Base-by-base conservation (phyloP, 2,329 filamentous ascomycete species). In the Trichophyton verrucosum region DNA sequence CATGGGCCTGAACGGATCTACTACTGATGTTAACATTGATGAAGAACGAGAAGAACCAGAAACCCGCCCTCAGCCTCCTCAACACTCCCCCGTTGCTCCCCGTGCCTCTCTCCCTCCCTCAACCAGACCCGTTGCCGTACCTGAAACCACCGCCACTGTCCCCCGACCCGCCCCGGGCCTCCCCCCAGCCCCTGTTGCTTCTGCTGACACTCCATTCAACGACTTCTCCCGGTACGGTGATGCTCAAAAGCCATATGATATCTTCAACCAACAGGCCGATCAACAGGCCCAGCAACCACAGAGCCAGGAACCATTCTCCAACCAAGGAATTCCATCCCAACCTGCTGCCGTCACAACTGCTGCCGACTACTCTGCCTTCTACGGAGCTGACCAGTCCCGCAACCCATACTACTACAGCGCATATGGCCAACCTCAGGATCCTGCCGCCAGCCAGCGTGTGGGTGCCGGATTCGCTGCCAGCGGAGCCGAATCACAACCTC, bases 41-140 rank as follows among this genome's bases (percentile, higher is more conserved):
- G 91, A 92, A 65, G 91, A 96, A 70, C 85, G 91, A 64, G 94
- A 99, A 77, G 91, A 97, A 74, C 86, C 92, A 46, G 92, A 97
- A 80, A 97, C 94, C 61, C 86, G 92, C 69, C 86, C 89, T 65
- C 92, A 96, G 71, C 91, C 92, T 64, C 92, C 92, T 30, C 89
- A 92, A 66, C 91, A 96, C 71, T 96, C 94, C 17, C 94, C 94
- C 40, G 84, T 92, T 64, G 82, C 89, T 60, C 92, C 94, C 64
- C 85, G 91, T 68, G 87, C 94, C 64, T 88, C 92, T 11, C 81
- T 97, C 27, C 92, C 94, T 65, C 91, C 91, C 70, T 76, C 69
- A 1, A 73, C 70, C n/a, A 74, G 76, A 62, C 60, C 69, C 36
- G 70, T 71, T 49, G 68, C 68, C 38, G 69, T 73, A 42, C 66